phyloP scores from a whole-genome alignment of 208 protist species.

The Trypanosoma theileri region DNA sequence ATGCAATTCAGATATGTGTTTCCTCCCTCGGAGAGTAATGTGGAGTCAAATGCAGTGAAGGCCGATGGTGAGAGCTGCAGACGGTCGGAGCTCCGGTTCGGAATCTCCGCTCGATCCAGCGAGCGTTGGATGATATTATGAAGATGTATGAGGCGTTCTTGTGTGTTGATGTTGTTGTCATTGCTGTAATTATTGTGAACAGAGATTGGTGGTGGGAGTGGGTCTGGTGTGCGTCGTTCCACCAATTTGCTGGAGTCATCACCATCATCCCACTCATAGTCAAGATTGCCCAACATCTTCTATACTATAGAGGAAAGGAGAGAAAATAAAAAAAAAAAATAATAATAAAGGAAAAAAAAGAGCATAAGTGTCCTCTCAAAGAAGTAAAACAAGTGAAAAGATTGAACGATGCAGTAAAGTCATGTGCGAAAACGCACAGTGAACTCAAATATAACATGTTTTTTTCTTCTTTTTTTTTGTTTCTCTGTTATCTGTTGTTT shows the following conservation, averaged over 20 bases:
- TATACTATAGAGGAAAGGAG: background rate
- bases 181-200: background rate
- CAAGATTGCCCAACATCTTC: background rate
- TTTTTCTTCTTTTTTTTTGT: too few species aligned
- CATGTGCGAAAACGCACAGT: too few species aligned
- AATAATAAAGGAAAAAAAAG: background rate
- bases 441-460: too few species aligned
- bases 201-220: background rate
- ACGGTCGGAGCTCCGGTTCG: background rate
- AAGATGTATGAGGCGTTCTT: conserved; percentile 10
- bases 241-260: background rate
- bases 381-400: too few species aligned
- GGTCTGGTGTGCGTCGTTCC: background rate
- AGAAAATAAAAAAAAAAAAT: background rate
- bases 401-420: too few species aligned
- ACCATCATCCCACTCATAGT: too few species aligned
- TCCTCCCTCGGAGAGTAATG: background rate
- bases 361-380: too few species aligned
- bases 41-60: background rate
- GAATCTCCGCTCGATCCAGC: conserved; percentile 21
- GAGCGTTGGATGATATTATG: conserved; percentile 21
- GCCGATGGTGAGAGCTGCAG: too few species aligned
- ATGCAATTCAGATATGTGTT: conserved; percentile 12
- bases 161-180: background rate
- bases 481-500: too few species aligned